phyloP scores from a whole-genome alignment of 129 eudicot genomes.

The Lactuca saligna region DNA sequence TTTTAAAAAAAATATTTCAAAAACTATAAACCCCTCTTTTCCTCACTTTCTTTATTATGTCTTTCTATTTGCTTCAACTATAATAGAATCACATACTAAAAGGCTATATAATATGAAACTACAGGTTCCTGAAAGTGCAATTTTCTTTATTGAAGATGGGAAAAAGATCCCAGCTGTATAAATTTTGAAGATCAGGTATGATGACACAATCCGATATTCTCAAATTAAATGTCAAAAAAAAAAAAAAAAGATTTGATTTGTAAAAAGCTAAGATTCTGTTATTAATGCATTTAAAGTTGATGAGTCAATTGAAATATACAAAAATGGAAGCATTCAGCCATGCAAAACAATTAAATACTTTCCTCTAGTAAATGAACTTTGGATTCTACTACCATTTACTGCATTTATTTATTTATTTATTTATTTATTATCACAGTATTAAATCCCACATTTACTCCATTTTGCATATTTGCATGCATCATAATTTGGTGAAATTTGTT shows the following conservation, averaged over 20 bases:
- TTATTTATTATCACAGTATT: no score
- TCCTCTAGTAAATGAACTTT: not conserved
- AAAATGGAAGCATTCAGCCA: not conserved
- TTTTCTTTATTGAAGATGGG: constrained; percentile 91
- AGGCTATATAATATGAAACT: no score
- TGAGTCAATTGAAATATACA: not conserved
- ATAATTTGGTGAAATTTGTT: constrained; percentile 7
- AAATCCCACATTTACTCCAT: not conserved
- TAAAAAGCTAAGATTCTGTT: constrained; percentile 1
- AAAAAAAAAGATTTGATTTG: not conserved
- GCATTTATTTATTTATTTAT: no score
- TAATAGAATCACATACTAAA: no score
- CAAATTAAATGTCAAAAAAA: not conserved
- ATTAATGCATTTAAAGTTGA: not conserved
- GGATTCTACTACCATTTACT: not conserved
- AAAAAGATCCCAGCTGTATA: constrained; percentile 71
- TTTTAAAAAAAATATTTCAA: no score
- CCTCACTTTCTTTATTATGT: no score
- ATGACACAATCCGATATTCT: not conserved
- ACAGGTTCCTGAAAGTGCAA: constrained; percentile 80
- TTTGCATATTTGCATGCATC: constrained; percentile 5
- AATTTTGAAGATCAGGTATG: constrained; percentile 8
- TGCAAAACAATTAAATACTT: not conserved
- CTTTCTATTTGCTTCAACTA: no score
- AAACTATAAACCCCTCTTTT: no score